Evolutionary conservation across 1,284 basidiomycete genomes (phyloP).

Genomic region (Pseudozyma flocculosa): DNA sequence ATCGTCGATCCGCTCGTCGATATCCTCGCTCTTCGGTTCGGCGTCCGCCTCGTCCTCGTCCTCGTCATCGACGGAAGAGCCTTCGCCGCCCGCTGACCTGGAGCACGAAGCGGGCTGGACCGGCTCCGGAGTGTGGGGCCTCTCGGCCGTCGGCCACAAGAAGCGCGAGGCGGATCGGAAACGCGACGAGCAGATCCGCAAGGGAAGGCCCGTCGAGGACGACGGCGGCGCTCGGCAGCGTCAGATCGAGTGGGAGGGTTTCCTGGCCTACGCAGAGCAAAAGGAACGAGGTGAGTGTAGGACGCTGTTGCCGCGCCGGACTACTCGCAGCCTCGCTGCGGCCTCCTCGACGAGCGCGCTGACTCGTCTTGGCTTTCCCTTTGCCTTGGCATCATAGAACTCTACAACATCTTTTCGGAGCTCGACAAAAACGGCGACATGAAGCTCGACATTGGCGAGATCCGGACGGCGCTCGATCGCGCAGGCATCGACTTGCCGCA

Average conservation of each 20-base stretch:
- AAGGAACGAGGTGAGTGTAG: conserved; percentile 51
- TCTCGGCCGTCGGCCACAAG: conserved; percentile 42
- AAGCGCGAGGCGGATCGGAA: conserved; percentile 34
- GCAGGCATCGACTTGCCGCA: conserved; percentile 48
- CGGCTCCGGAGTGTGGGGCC: conserved; percentile 56
- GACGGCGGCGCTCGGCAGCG: conserved; percentile 46
- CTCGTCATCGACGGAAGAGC: not conserved
- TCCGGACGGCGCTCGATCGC: conserved; percentile 44
- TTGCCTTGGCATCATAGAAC: conserved; percentile 32
- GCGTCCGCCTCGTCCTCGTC: not conserved
- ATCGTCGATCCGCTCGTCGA: conserved; percentile 14
- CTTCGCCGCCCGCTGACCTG: conserved; percentile 6
- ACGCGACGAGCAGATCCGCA: conserved; percentile 26
- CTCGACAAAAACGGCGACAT: conserved; percentile 55
- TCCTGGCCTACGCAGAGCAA: conserved; percentile 54
- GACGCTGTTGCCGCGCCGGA: too few species aligned
- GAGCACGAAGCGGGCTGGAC: conserved; percentile 56
- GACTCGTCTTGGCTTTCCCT: too few species aligned
- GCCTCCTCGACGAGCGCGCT: not conserved
- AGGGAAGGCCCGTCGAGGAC: conserved; percentile 34
- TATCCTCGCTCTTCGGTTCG: conserved; percentile 25
- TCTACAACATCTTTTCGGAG: conserved; percentile 54
- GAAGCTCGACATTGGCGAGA: conserved; percentile 47
- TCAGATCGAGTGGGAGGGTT: conserved; percentile 57
- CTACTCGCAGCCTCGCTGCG: not conserved